Conservation (phyloP, 2,329 filamentous ascomycete genomes). For the Fusarium albosuccineum region DNA sequence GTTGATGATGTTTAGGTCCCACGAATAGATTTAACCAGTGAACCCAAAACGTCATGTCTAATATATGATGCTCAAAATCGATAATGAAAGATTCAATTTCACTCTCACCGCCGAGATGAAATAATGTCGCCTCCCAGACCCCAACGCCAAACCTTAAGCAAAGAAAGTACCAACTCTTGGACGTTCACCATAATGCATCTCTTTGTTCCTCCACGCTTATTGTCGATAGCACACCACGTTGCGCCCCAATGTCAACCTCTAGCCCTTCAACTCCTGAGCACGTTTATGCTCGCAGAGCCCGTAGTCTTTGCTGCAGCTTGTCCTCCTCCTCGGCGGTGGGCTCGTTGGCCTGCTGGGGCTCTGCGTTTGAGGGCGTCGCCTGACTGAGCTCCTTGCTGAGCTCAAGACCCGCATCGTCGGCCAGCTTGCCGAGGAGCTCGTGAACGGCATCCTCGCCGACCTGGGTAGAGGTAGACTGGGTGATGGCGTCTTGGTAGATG, state of each 20-base stretch:
- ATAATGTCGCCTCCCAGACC: conserved; percentile 32
- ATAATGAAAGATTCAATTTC: conserved; percentile 21
- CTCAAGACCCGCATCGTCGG: conserved; percentile 89
- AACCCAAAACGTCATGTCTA: conserved; percentile 17
- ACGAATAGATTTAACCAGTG: not conserved
- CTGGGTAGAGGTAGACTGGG: conserved; percentile 79
- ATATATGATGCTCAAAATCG: conserved; percentile 20
- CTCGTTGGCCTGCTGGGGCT: conserved; percentile 71
- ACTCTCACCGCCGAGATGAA: conserved; percentile 26
- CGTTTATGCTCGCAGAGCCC: conserved; percentile 65
- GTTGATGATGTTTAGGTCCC: not conserved
- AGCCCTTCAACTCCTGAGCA: too few species aligned
- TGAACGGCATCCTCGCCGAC: conserved; percentile 88
- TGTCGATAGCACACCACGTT: too few species aligned
- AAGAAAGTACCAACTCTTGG: conserved; percentile 15
- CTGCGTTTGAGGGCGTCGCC: conserved; percentile 67
- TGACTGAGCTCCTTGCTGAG: conserved; percentile 79
- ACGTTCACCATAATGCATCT: conserved; percentile 10
- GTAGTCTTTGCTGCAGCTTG: conserved; percentile 73
- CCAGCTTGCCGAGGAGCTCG: conserved; percentile 84
- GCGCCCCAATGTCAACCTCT: too few species aligned
- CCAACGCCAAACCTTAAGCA: conserved; percentile 45
- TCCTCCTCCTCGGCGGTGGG: conserved; percentile 85
- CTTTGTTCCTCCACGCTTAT: not conserved
- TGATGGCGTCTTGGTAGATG: conserved; percentile 89